A percentile compares a stretch with the other conserved stretches of the same genome.
Conservation (phyloP, 371 early-diverging fungal species). For the Mortierella sp. region DNA sequence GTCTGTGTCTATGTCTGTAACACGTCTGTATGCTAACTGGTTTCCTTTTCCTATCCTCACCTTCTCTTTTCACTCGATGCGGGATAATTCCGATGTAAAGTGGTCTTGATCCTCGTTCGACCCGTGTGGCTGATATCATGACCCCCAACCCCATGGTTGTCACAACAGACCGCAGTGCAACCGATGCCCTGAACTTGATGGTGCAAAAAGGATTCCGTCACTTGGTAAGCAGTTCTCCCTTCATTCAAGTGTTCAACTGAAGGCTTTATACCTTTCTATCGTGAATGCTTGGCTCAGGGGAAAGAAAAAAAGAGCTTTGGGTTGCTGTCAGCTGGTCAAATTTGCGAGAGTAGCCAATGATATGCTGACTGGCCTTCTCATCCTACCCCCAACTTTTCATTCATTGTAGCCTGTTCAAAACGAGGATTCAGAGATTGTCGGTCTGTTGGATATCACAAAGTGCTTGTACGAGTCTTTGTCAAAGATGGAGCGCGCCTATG, state of each 20-base stretch:
- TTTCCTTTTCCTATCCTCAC: background rate
- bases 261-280: too few relatives aligned
- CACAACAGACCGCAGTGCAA: conserved; percentile 84
- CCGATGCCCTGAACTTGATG: conserved; percentile 96
- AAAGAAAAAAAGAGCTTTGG: background rate
- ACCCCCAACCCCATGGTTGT: conserved; percentile 92
- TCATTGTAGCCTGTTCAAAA: conserved; percentile 86
- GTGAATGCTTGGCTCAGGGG: too few relatives aligned
- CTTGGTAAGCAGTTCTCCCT: conserved; percentile 65
- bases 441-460: conserved; percentile 95
- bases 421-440: conserved; percentile 93
- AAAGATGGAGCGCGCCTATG: conserved; percentile 94
- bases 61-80: background rate
- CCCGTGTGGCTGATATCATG: conserved; percentile 90
- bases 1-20: background rate
- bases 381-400: background rate
- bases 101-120: conserved; percentile 81
- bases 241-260: too few relatives aligned
- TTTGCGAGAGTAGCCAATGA: background rate
- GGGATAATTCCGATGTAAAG: conserved; percentile 36
- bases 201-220: conserved; percentile 94
- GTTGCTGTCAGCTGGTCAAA: background rate
- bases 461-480: conserved; percentile 95
- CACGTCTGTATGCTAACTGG: conserved; percentile 7
- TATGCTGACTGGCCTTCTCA: background rate